These are phyloP conservation scores for Spongospora subterranea DNA, from an alignment of 208 protist species.

Conservation along the genomic window DNA sequence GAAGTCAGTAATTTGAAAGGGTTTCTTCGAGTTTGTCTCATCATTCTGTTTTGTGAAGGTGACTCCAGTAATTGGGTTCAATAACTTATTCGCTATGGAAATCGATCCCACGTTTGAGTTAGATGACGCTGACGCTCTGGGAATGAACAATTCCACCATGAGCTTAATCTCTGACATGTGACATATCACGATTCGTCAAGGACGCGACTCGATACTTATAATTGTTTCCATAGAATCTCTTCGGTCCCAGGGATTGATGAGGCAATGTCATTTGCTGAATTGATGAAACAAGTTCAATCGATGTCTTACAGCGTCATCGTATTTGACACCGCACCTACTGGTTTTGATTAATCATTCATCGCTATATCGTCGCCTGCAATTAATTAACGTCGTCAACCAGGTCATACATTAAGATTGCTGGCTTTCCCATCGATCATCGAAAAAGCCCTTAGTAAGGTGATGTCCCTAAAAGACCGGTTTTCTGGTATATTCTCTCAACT, in stretches of 20 bases:
- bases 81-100: conserved; percentile 93
- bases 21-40: conserved; percentile 73
- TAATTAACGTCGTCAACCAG: conserved; percentile 73
- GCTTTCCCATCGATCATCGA: conserved; percentile 78
- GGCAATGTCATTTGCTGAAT: conserved; percentile 91
- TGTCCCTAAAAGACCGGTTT: conserved; percentile 74
- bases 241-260: conserved; percentile 96
- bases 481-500: conserved; percentile 73
- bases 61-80: conserved; percentile 74
- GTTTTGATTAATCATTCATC: conserved; percentile 71
- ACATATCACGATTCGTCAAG: not conserved
- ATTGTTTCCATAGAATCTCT: not conserved
- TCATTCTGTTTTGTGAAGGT: conserved; percentile 72
- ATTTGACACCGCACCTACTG: conserved; percentile 99
- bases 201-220: not conserved
- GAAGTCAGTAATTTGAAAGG: conserved; percentile 58
- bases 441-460: conserved; percentile 76
- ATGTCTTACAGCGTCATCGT: conserved; percentile 91
- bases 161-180: conserved; percentile 57
- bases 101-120: conserved; percentile 79
- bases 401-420: conserved; percentile 95
- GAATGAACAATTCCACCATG: not conserved
- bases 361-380: not conserved
- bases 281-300: conserved; percentile 86
- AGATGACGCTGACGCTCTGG: conserved; percentile 57